Conservation (phyloP, 306 rosid species). For the Alnus glutinosa region DNA sequence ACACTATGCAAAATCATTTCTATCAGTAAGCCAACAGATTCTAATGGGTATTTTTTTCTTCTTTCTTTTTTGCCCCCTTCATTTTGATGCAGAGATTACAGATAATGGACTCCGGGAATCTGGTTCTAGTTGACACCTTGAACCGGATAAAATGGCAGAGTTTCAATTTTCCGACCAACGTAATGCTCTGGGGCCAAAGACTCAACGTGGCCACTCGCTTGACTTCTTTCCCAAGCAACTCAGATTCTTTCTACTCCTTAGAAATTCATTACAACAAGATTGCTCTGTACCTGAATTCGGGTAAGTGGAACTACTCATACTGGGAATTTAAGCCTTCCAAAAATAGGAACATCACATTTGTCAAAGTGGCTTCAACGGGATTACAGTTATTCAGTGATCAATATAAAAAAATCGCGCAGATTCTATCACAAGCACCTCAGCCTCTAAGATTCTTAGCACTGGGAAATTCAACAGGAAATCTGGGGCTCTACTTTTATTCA, state of each 20-base stretch:
- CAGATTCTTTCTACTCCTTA: slow-evolving; percentile 58
- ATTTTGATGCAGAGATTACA: slow-evolving; percentile 57
- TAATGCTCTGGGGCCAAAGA: slow-evolving; percentile 81
- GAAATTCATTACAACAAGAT: slow-evolving; percentile 65
- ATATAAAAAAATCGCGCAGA: slow-evolving; percentile 76
- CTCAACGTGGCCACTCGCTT: slow-evolving; percentile 74
- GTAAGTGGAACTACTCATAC: slow-evolving; percentile 65
- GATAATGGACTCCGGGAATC: slow-evolving; percentile 60
- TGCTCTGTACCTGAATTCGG: slow-evolving; percentile 58
- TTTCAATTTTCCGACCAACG: slow-evolving; percentile 89
- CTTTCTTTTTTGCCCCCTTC: not conserved
- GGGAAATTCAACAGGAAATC: slow-evolving; percentile 75
- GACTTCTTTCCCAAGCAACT: slow-evolving; percentile 60
- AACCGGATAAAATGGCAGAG: slow-evolving; percentile 79
- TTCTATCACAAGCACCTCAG: slow-evolving; percentile 37
- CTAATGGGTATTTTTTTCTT: slow-evolving; percentile 25
- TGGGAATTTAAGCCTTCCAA: slow-evolving; percentile 85
- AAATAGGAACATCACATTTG: slow-evolving; percentile 60
- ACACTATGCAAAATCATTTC: not conserved
- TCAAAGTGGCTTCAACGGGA: slow-evolving; percentile 59
- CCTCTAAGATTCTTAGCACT: slow-evolving; percentile 69
- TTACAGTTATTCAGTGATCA: slow-evolving; percentile 51
- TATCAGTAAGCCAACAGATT: not conserved
- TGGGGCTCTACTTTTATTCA: slow-evolving; percentile 75
- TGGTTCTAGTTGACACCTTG: slow-evolving; percentile 63